A percentile compares a stretch with the other conserved stretches of the same genome.
Conservation (phyloP, 768 basidiomycete genomes). For the Mycena haematopus region DNA sequence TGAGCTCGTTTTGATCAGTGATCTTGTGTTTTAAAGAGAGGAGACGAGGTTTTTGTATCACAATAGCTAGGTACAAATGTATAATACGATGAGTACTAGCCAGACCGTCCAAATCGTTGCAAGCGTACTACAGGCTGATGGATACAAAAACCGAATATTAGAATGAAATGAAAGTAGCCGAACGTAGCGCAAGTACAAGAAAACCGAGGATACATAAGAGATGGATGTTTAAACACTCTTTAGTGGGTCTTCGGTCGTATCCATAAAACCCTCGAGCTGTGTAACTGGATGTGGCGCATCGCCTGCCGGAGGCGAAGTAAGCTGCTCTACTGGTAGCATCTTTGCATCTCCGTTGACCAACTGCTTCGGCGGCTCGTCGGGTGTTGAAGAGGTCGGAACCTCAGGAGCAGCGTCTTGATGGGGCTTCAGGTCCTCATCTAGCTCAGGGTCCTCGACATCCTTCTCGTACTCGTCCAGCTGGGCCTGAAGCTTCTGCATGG, state of each 20-base stretch:
- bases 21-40: slow-evolving; percentile 30
- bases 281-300: slow-evolving; percentile 60
- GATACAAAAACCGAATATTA: slow-evolving; percentile 23
- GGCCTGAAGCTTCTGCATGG: slow-evolving; percentile 61
- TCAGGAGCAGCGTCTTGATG: slow-evolving; percentile 39
- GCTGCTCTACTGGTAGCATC: slow-evolving; percentile 52
- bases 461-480: slow-evolving; percentile 70
- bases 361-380: slow-evolving; percentile 44
- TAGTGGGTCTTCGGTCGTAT: slow-evolving; percentile 66
- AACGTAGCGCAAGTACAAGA: slow-evolving; percentile 25
- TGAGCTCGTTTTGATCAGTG: slow-evolving; percentile 68
- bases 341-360: slow-evolving; percentile 54
- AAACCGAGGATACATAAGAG: slow-evolving; percentile 23
- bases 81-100: slow-evolving; percentile 17
- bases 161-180: slow-evolving; percentile 24
- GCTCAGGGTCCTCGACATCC: slow-evolving; percentile 47
- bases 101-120: slow-evolving; percentile 20
- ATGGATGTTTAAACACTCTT: slow-evolving; percentile 32
- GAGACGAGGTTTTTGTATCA: slow-evolving; percentile 16
- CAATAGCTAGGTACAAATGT: slow-evolving; percentile 21
- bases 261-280: slow-evolving; percentile 70
- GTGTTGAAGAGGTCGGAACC: slow-evolving; percentile 27
- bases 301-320: slow-evolving; percentile 55
- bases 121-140: slow-evolving; percentile 17
- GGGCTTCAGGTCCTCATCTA: slow-evolving; percentile 45